These are phyloP conservation scores for Colletotrichum orchidophilum DNA, from an alignment of 2,329 filamentous ascomycete genomes.

Conservation along the genomic window DNA sequence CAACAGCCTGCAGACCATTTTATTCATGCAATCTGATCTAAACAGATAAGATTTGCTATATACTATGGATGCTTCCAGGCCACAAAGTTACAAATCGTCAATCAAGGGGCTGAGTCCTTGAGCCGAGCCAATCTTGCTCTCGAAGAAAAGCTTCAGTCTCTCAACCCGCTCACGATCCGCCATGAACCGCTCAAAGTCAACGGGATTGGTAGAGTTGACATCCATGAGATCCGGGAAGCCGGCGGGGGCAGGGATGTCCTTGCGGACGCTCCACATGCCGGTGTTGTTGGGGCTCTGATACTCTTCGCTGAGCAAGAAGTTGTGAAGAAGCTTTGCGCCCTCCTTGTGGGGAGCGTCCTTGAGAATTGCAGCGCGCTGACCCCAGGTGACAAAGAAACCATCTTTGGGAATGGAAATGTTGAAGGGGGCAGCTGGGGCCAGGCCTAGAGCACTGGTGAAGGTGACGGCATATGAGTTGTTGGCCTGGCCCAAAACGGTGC, in stretches of 20 bases:
- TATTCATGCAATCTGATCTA: not conserved
- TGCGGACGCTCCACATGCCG: constrained; percentile 46
- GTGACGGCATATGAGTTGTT: constrained; percentile 42
- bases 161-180: constrained; percentile 50
- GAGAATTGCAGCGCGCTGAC: constrained; percentile 58
- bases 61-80: not conserved
- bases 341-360: constrained; percentile 59
- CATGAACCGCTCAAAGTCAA: constrained; percentile 53
- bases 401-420: constrained; percentile 44
- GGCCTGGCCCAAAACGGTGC: constrained; percentile 44
- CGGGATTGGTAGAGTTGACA: constrained; percentile 44
- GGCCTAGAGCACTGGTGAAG: constrained; percentile 42
- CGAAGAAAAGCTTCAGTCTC: constrained; percentile 51
- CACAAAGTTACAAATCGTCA: constrained; percentile 35
- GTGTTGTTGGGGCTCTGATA: constrained; percentile 42
- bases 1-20: not conserved
- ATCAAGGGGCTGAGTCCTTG: constrained; percentile 51
- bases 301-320: constrained; percentile 54
- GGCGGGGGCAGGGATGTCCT: constrained; percentile 42
- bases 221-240: constrained; percentile 43
- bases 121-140: constrained; percentile 51
- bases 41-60: not conserved
- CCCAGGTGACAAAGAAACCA: constrained; percentile 57
- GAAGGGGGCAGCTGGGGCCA: constrained; percentile 33
- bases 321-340: constrained; percentile 59